Conservation (phyloP, 1,284 basidiomycete genomes). For the Somion occarium region DNA sequence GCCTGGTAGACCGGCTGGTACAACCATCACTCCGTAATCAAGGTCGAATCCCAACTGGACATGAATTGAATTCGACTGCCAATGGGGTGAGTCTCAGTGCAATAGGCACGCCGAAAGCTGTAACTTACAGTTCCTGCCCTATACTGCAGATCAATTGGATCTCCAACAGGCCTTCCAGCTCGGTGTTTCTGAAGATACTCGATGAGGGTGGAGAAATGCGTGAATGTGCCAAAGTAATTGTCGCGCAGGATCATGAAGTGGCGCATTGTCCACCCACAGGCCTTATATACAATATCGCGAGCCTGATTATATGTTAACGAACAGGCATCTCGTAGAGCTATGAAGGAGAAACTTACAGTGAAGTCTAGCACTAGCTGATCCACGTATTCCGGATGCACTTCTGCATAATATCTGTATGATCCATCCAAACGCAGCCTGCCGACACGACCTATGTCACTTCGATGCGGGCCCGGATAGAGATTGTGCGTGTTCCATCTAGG, state of each 20-base stretch:
- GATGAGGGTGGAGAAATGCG: conserved; percentile 81
- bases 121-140: conserved; percentile 56
- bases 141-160: conserved; percentile 78
- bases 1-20: conserved; percentile 76
- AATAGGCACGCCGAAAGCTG: too few species aligned
- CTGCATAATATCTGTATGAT: conserved; percentile 71
- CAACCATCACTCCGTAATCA: conserved; percentile 49
- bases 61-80: conserved; percentile 77
- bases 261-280: conserved; percentile 82
- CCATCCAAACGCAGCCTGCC: conserved; percentile 57
- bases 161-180: conserved; percentile 60
- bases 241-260: conserved; percentile 84
- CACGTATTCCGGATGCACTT: conserved; percentile 62
- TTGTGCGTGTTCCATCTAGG: conserved; percentile 88
- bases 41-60: conserved; percentile 60
- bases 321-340: not conserved
- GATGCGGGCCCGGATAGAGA: conserved; percentile 56
- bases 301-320: conserved; percentile 30
- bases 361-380: conserved; percentile 76
- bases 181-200: conserved; percentile 77
- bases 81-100: too few species aligned
- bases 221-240: conserved; percentile 91
- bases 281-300: conserved; percentile 58
- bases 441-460: conserved; percentile 58
- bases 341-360: conserved; percentile 41